Evolutionary conservation across 1,284 basidiomycete species (phyloP), one percentile per base, ranked within the genome.

Genomic region (Tremellales sp.): DNA sequence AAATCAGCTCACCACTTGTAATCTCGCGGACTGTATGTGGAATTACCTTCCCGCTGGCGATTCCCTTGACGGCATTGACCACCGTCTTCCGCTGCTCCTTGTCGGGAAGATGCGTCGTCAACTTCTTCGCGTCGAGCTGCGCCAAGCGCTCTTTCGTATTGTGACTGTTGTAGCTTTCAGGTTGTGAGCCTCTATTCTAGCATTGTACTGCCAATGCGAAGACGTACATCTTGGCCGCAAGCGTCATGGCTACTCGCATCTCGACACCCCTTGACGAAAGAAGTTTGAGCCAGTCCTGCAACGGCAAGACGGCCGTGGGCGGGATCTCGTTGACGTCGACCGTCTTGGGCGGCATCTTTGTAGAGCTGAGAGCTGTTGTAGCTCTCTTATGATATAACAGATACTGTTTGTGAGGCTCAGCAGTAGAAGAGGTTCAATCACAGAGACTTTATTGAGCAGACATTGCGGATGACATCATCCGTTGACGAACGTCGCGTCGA

Each of bases 101-200:
- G 55, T 82, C 82, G 4, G 79, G 76, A 22, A 91, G 82, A 10
- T 80, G 69, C 4, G 76, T 74, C 27, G 76, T 73, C 12, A 91
- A 77, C 61, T 82, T 81, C 17, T 76, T 56, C 43, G 86, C 81
- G 21, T 80, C 82, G 22, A 91, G 72, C 49, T 76, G 73, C 0
- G 76, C 75, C 15, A 91, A 77, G 51, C 79, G 75, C 24, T 78
- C 72, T 2, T 81, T 79, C 0, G 86, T 87, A 58, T 84, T 84
- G 64, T 80, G 80, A 22, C 81, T 78, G 61, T 86, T 89, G 74
- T 87, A 90, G 57, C 88, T 91, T n/a, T n/a, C n/a, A n/a, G n/a
- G 60, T 44, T 39, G 54, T 40, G 48, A 48, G 55, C 47, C 31
- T n/a, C 3, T 31, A 6, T 40, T 26, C 46, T n/a, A n/a, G 27